Evolutionary conservation across 345 rosid genomes (phyloP).

Genomic region (Linum tenue): DNA sequence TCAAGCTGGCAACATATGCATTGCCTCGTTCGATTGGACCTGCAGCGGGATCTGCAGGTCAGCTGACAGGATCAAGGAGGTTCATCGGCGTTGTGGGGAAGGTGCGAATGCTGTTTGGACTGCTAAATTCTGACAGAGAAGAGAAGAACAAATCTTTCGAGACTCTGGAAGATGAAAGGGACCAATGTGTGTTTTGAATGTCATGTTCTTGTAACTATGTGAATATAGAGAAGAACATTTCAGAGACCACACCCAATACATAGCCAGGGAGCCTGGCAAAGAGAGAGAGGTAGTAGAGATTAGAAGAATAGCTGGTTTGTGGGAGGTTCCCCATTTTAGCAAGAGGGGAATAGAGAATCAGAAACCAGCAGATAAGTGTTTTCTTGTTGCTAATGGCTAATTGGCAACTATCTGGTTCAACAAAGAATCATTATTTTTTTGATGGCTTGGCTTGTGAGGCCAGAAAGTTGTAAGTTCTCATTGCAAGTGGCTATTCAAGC

Average conservation of each 20-base stretch:
- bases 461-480: too few relatives aligned
- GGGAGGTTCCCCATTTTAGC: background rate
- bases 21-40: constrained; percentile 94
- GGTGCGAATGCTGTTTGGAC: constrained; percentile 85
- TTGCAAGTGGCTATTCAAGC: too few relatives aligned
- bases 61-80: constrained; percentile 78
- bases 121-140: constrained; percentile 50
- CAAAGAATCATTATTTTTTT: too few relatives aligned
- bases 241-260: background rate
- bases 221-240: background rate
- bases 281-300: background rate
- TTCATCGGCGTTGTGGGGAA: constrained; percentile 86
- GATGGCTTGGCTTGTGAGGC: too few relatives aligned
- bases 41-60: constrained; percentile 97
- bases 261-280: background rate
- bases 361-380: too few relatives aligned
- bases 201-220: background rate
- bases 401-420: too few relatives aligned
- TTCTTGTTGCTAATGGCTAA: too few relatives aligned
- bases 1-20: constrained; percentile 87
- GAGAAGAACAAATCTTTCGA: constrained; percentile 13
- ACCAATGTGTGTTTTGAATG: background rate
- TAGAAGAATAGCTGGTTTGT: background rate
- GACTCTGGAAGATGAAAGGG: background rate
- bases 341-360: too few relatives aligned